phyloP scores from a whole-genome alignment of 1,284 basidiomycete species.

The Melampsora abietis-canadensis region DNA sequence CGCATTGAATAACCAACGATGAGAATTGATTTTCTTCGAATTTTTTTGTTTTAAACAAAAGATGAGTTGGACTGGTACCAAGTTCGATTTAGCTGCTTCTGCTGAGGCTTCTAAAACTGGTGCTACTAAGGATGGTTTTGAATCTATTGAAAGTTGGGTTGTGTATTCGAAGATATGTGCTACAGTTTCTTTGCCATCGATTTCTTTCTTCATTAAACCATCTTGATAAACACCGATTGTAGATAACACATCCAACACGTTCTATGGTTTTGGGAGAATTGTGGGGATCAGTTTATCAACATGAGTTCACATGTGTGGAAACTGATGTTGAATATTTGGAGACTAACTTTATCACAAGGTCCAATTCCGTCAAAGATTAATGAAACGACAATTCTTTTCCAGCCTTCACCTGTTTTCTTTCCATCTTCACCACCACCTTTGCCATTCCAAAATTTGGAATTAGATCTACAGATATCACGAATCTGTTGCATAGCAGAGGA shows the following conservation, averaged over 20 bases:
- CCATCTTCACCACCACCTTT: conserved; percentile 71
- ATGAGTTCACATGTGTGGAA: not conserved
- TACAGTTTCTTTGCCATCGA: conserved; percentile 89
- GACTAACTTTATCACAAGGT: conserved; percentile 84
- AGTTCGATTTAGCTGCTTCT: conserved; percentile 74
- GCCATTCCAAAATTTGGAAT: conserved; percentile 88
- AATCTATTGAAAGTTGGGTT: conserved; percentile 66
- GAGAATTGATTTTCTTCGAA: conserved; percentile 54
- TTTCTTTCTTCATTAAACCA: conserved; percentile 88
- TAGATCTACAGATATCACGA: conserved; percentile 94
- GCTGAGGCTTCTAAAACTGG: conserved; percentile 63
- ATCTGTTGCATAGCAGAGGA: conserved; percentile 96
- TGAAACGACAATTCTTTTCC: conserved; percentile 90
- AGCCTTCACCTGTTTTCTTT: conserved; percentile 63
- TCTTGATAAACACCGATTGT: conserved; percentile 57
- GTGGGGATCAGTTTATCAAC: not conserved
- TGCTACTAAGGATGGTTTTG: conserved; percentile 80
- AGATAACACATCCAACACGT: conserved; percentile 66
- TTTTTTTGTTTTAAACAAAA: conserved; percentile 97
- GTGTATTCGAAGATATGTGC: conserved; percentile 70
- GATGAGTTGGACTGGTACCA: conserved; percentile 89
- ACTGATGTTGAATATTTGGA: conserved; percentile 61
- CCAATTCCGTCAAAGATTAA: conserved; percentile 89
- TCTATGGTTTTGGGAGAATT: conserved; percentile 67
- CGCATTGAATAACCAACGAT: conserved; percentile 95